Conservation (phyloP, 108 stramenopile genomes). For the Pseudonitzschia multiseries region DNA sequence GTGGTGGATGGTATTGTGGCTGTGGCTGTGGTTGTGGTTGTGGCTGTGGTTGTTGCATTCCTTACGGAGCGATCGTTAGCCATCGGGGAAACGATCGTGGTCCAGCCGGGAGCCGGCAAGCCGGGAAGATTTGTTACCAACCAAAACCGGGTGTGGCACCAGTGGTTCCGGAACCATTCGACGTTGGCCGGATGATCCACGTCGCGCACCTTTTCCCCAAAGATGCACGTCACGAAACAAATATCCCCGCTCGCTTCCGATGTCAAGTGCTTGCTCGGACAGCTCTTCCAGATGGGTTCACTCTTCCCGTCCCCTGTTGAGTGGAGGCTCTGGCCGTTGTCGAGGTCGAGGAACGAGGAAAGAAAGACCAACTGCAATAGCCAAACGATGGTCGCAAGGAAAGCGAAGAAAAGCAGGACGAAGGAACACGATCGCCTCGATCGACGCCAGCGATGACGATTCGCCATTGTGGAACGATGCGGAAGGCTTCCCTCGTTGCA, state of each 20-base stretch:
- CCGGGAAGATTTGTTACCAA: constrained; percentile 15
- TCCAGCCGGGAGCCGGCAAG: constrained; percentile 19
- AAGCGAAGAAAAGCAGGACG: background rate
- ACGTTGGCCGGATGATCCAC: constrained; percentile 17
- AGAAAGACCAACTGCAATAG: background rate
- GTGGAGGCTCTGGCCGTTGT: too few species aligned
- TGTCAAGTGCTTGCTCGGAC: background rate
- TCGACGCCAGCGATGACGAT: too few species aligned
- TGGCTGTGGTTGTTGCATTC: background rate
- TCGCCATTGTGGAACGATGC: background rate
- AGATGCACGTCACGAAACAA: constrained; percentile 18
- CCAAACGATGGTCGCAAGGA: background rate
- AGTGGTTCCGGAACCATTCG: constrained; percentile 7
- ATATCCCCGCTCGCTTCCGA: background rate
- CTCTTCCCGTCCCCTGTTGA: too few species aligned
- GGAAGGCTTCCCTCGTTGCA: background rate
- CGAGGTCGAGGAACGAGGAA: background rate
- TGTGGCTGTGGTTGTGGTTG: background rate
- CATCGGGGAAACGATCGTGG: background rate
- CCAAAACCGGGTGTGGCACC: constrained; percentile 14
- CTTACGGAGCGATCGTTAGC: too few species aligned
- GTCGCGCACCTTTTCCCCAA: background rate
- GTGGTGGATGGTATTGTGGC: background rate
- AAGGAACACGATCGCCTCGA: too few species aligned
- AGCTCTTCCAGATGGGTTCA: background rate